phyloP scores from a whole-genome alignment of 2,329 filamentous ascomycete genomes.

The Calonectria hawksworthii region DNA sequence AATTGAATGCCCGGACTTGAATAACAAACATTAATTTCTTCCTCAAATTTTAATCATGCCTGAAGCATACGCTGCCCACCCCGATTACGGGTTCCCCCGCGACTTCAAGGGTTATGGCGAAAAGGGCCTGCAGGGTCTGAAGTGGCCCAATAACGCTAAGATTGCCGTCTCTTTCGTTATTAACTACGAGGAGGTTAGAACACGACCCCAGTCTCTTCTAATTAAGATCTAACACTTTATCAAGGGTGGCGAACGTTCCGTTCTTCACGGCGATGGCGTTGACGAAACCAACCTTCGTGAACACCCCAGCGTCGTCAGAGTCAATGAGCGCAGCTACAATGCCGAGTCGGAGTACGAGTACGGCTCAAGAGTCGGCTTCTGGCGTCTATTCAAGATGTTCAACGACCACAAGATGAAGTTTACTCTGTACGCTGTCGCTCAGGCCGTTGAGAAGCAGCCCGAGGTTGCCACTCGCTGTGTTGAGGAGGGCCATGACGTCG shows the following conservation, averaged over 20 bases:
- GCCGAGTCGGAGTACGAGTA: slow-evolving; percentile 67
- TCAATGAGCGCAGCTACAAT: slow-evolving; percentile 59
- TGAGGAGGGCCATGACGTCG: slow-evolving; percentile 64
- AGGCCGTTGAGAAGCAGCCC: slow-evolving; percentile 62
- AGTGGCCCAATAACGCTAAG: slow-evolving; percentile 1
- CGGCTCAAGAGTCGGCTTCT: slow-evolving; percentile 62
- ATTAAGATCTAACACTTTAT: background rate
- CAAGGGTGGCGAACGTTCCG: slow-evolving; percentile 51
- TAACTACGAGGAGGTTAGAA: background rate
- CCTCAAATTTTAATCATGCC: background rate
- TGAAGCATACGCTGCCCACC: background rate
- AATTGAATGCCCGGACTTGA: background rate
- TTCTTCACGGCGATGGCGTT: slow-evolving; percentile 55
- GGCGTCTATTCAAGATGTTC: slow-evolving; percentile 64
- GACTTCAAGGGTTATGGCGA: slow-evolving; percentile 3
- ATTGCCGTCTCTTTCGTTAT: slow-evolving; percentile 1
- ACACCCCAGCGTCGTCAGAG: slow-evolving; percentile 50
- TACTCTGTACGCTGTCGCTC: slow-evolving; percentile 64
- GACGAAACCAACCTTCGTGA: slow-evolving; percentile 56
- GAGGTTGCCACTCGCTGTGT: slow-evolving; percentile 62
- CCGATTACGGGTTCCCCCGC: background rate
- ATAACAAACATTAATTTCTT: background rate
- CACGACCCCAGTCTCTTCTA: too few species aligned
- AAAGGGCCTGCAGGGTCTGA: background rate
- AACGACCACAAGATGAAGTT: slow-evolving; percentile 63